These are phyloP conservation scores for Cladobotryum mycophilum DNA, from an alignment of 2,329 filamentous ascomycete species.

Conservation along the genomic window DNA sequence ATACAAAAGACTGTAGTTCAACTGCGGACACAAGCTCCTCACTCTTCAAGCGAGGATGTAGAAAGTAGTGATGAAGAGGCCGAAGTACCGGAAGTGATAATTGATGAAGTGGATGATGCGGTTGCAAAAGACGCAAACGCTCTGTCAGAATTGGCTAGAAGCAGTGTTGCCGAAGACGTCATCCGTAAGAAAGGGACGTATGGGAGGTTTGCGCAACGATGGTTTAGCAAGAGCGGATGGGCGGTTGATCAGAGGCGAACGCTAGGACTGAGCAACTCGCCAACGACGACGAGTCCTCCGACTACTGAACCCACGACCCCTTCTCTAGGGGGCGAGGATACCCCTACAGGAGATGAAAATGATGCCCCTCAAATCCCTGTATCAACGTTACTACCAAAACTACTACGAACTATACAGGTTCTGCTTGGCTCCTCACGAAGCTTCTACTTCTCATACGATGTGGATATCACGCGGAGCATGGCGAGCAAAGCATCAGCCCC, in stretches of 20 bases:
- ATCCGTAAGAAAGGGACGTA: conserved; percentile 78
- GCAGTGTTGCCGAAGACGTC: conserved; percentile 80
- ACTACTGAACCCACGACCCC: conserved; percentile 14
- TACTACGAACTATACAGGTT: conserved; percentile 76
- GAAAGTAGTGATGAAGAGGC: conserved; percentile 45
- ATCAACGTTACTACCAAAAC: conserved; percentile 65
- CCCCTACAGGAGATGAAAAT: conserved; percentile 35
- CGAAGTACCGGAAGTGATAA: conserved; percentile 27
- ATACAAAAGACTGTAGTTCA: conserved; percentile 54
- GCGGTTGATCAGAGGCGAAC: conserved; percentile 62
- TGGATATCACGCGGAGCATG: conserved; percentile 74
- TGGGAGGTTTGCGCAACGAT: conserved; percentile 80
- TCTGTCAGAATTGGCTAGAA: conserved; percentile 32
- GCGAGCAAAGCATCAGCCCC: conserved; percentile 24
- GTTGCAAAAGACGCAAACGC: conserved; percentile 41
- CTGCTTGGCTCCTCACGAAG: conserved; percentile 76
- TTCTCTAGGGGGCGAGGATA: conserved; percentile 20
- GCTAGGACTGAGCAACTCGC: conserved; percentile 56
- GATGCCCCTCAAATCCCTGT: conserved; percentile 16
- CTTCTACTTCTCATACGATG: conserved; percentile 94
- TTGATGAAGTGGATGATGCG: conserved; percentile 28
- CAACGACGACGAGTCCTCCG: conserved; percentile 13
- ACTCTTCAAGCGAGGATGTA: conserved; percentile 35
- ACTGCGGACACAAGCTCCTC: conserved; percentile 32
- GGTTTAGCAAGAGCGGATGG: conserved; percentile 86